Percentiles rank a stretch among this genome's conserved stretches.
phyloP scores from a whole-genome alignment of 805 yeast genomes.

The Starmera amethionina region DNA sequence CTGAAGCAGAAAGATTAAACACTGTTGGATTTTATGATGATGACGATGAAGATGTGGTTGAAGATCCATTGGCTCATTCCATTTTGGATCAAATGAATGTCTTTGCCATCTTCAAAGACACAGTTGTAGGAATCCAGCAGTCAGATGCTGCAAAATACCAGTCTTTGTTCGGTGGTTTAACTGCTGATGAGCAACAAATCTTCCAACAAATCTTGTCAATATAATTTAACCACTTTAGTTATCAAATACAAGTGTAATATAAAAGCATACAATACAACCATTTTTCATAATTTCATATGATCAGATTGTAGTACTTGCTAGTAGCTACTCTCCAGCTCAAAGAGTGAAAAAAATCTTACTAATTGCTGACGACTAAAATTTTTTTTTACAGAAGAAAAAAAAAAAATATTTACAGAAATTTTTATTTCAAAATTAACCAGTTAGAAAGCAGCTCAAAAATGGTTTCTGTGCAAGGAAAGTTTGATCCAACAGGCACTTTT shows the following conservation, averaged over 20 bases:
- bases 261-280: slow-evolving; percentile 3
- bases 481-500: slow-evolving; percentile 23
- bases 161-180: slow-evolving; percentile 30
- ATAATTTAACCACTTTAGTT: too few species aligned
- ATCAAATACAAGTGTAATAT: slow-evolving; percentile 1
- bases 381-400: background rate
- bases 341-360: too few species aligned
- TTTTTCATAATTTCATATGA: background rate
- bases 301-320: background rate
- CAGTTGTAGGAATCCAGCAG: slow-evolving; percentile 38
- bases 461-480: slow-evolving; percentile 5
- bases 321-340: too few species aligned
- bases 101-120: slow-evolving; percentile 52
- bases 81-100: slow-evolving; percentile 73
- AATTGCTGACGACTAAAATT: background rate
- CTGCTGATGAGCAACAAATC: slow-evolving; percentile 24
- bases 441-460: background rate
- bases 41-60: slow-evolving; percentile 63
- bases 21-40: slow-evolving; percentile 23
- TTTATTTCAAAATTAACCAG: background rate
- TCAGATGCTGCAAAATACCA: slow-evolving; percentile 40
- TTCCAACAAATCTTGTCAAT: slow-evolving; percentile 19
- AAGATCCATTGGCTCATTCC: slow-evolving; percentile 72
- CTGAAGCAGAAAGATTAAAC: slow-evolving; percentile 30
- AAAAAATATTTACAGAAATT: background rate